Percentiles rank a stretch among this genome's conserved stretches.
phyloP scores from a whole-genome alignment of 192 early-diverging fungal genomes.

The Coemansia sp. region DNA sequence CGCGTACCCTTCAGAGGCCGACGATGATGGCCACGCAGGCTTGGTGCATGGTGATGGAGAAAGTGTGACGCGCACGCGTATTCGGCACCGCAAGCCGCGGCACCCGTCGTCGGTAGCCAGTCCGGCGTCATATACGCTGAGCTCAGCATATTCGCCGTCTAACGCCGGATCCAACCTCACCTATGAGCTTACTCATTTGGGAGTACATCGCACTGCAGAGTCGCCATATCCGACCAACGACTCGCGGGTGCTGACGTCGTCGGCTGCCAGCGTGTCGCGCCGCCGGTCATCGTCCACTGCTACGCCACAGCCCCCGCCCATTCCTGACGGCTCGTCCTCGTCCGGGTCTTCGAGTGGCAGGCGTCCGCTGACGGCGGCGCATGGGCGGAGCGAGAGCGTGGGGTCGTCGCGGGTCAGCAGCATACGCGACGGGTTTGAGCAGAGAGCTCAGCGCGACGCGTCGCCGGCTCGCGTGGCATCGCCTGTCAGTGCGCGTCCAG shows the following conservation, averaged over 20 bases:
- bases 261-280: constrained; percentile 8
- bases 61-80: constrained; percentile 50
- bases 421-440: constrained; percentile 46
- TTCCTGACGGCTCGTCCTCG: background rate
- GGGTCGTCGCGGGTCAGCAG: constrained; percentile 53
- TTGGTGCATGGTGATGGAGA: constrained; percentile 21
- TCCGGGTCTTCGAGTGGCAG: constrained; percentile 12
- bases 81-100: constrained; percentile 38
- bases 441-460: constrained; percentile 26
- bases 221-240: constrained; percentile 36
- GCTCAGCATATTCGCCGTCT: constrained; percentile 51
- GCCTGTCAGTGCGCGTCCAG: background rate
- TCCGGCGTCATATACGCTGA: constrained; percentile 37
- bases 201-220: constrained; percentile 42
- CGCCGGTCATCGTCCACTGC: constrained; percentile 28
- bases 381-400: constrained; percentile 41
- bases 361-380: constrained; percentile 14
- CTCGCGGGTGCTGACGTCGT: constrained; percentile 14
- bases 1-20: constrained; percentile 11
- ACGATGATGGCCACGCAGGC: background rate
- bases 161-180: constrained; percentile 48
- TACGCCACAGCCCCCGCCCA: constrained; percentile 6
- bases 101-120: constrained; percentile 39
- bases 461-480: background rate
- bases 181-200: constrained; percentile 50